Evolutionary conservation across 768 basidiomycete species (phyloP), one percentile per base, ranked within the genome.

Genomic region (Tulasnella sp.): DNA sequence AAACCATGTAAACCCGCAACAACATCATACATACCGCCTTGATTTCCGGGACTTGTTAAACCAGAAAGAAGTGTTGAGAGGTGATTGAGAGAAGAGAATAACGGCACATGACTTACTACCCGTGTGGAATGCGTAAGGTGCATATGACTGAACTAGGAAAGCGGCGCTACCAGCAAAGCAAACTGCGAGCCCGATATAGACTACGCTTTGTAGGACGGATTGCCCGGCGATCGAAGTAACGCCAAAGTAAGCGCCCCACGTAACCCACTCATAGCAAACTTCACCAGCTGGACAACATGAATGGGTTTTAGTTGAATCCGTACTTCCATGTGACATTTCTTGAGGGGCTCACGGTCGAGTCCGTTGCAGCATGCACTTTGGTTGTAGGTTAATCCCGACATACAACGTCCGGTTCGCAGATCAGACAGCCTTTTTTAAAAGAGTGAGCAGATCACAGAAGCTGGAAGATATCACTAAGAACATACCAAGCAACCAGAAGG

Each of bases 51-150:
- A 93, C 92, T 93, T 34, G 62, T 36, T 27, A 12, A 27, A 31
- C 31, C 24, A 31, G 12, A 74, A 62, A 75, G 36, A 76, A 58
- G 24, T 75, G 40, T n/a, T 36, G 74, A 80, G 12, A 62, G 71
- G 76, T 48, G 12, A 12, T n/a, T 31, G 74, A 18, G 56, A 76
- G 72, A 16, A 52, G n/a, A 19, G 16, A 87, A 91, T 85, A 81
- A 93, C 92, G 93, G 88, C 92, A n/a, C 48, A 19, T 21, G 27
- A 87, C 92, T 85, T 82, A 93, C 92, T 93, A 88, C 92, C 92
- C 38, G 92, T 93, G 82, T 93, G 92, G 82, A 93, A 93, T 19
- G 92, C 92, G 81, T 92, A 92, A 78, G 92, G 92, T 5, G 92
- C 92, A 81, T 93, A 93, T 52, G 86, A 87, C 77, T 89, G 85